A percentile compares a stretch with the other conserved stretches of the same genome.
Conservation (phyloP, 2,329 filamentous ascomycete genomes). For the Setomelanomma holmii region DNA sequence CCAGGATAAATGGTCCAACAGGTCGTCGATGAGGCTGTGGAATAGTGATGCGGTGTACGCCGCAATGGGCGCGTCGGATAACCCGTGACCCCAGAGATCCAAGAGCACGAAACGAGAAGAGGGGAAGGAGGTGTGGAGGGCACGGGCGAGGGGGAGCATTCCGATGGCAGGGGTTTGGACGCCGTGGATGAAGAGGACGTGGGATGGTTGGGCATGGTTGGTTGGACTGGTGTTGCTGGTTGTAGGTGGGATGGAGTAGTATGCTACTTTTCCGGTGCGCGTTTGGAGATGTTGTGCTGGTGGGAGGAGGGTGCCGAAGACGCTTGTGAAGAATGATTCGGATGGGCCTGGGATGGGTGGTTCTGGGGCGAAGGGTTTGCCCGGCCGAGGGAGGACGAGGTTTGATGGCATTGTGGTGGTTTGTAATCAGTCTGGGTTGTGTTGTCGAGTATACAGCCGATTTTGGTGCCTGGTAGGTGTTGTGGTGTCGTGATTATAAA, state of each 20-base stretch:
- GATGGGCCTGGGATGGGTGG: constrained; percentile 46
- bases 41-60: constrained; percentile 55
- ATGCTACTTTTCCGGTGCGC: constrained; percentile 48
- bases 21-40: constrained; percentile 48
- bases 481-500: no score
- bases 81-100: constrained; percentile 63
- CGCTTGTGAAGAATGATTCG: constrained; percentile 45
- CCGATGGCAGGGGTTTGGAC: constrained; percentile 61
- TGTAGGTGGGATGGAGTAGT: constrained; percentile 49
- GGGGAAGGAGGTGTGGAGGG: constrained; percentile 47
- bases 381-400: constrained; percentile 37
- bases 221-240: constrained; percentile 37
- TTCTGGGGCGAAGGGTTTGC: constrained; percentile 5
- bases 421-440: no score
- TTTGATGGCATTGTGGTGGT: background rate
- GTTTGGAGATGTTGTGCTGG: constrained; percentile 46
- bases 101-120: constrained; percentile 52
- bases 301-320: constrained; percentile 52
- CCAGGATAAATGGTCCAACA: constrained; percentile 55
- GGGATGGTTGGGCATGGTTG: constrained; percentile 4
- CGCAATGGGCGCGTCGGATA: constrained; percentile 56
- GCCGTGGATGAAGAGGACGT: constrained; percentile 59
- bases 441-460: no score
- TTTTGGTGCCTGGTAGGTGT: no score
- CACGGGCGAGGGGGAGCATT: constrained; percentile 52